Base-by-base conservation (phyloP, 2,329 filamentous ascomycete species). In the Pseudohalonectria lignicola region DNA sequence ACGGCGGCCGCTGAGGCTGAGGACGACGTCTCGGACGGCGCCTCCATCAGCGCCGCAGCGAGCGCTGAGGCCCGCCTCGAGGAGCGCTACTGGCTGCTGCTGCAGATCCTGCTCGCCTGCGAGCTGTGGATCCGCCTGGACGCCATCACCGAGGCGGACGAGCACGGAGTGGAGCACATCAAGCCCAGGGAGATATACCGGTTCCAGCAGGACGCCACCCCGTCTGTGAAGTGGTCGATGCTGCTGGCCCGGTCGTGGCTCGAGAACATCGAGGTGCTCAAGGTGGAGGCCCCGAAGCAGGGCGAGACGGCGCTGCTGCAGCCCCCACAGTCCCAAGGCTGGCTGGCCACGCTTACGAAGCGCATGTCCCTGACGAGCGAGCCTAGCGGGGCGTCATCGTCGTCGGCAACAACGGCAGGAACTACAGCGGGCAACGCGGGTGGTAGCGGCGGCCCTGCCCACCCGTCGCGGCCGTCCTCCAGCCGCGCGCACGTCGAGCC, bases 91-190 rank as follows among this genome's bases (percentile, higher is more conserved):
- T 82, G 78, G 76, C 60, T 82, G 5, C 57, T 82, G 10, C 62
- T 82, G 41, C 78, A 82, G 52, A 74, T 82, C 38, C 54, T 82
- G 15, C 60, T 82, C 17, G 66, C 76, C 8, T 79, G 74, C 30
- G 78, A 82, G 53, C 64, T 82, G n/a, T 63, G 82, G 18, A 62
- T 80, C 26, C 66, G 79, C 13, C 59, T 82, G 6, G 77, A 82
- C 48, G 70, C 70, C 23, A 71, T 82, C 41, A 77, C 74, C 1
- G 69, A 74, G 41, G 70, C 74, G 19, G 69, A 76, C 41, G 72
- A 78, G 49, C 61, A 67, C 34, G 71, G 71, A 5, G 53, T 66
- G 4, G 64, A 67, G 36, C 61, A 59, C 33, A 64, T 76, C 39
- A 67, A 64, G 41, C 64, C 69, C n/a, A 63, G 69, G 21, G 72